Conservation (phyloP, 2,329 filamentous ascomycete genomes). For the Parasarocladium wereldwijsianum region DNA sequence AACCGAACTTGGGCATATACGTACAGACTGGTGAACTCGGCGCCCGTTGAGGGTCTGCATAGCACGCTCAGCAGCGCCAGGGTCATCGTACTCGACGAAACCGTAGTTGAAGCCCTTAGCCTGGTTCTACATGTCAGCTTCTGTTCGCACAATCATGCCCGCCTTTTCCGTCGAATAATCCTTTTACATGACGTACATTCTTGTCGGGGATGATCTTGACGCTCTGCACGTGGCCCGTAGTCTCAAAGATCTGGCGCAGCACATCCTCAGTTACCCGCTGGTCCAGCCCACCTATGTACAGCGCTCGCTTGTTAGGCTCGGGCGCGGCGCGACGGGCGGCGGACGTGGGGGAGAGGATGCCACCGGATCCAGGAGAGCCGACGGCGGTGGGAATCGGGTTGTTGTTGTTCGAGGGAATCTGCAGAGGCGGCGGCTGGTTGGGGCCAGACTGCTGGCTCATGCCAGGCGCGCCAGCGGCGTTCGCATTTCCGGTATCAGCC, state of each 20-base stretch:
- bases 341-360: conserved; percentile 73
- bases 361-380: conserved; percentile 66
- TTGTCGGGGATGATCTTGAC: conserved; percentile 99
- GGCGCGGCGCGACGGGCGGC: conserved; percentile 79
- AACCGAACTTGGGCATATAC: conserved; percentile 14
- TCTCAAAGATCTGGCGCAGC: conserved; percentile 95
- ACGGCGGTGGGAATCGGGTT: conserved; percentile 91
- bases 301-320: conserved; percentile 93
- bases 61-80: conserved; percentile 85
- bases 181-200: conserved; percentile 55
- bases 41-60: conserved; percentile 96
- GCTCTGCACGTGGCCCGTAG: conserved; percentile 92
- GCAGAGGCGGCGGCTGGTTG: conserved; percentile 81
- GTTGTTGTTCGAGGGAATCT: conserved; percentile 81
- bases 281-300: conserved; percentile 92
- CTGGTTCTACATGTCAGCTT: conserved; percentile 22
- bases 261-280: conserved; percentile 93
- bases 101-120: conserved; percentile 98
- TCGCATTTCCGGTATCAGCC: conserved; percentile 60
- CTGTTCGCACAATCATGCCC: conserved; percentile 18
- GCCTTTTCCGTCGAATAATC: background rate
- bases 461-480: conserved; percentile 56
- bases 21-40: conserved; percentile 85
- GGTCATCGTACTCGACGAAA: conserved; percentile 97
- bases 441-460: conserved; percentile 56